These are phyloP conservation scores for Chlorella sp. DNA, from an alignment of 139 green algal species.

Conservation along the genomic window DNA sequence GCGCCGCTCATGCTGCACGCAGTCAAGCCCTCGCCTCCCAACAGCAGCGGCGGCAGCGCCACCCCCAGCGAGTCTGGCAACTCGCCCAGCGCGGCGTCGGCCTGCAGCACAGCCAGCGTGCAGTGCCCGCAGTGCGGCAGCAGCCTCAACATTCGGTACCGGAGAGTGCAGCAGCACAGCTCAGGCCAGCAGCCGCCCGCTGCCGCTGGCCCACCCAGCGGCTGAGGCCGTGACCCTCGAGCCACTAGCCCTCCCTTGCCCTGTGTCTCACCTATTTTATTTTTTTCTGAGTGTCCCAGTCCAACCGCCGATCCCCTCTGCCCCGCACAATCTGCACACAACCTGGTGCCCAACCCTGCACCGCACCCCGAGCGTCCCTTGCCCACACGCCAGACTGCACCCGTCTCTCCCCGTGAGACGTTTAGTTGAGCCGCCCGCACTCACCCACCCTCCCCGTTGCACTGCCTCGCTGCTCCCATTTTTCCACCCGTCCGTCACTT, in stretches of 20 bases:
- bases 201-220: background rate
- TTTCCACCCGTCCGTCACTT: too few species aligned
- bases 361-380: too few species aligned
- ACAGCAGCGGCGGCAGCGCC: slow-evolving; percentile 8
- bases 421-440: too few species aligned
- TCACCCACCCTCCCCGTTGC: too few species aligned
- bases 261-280: background rate
- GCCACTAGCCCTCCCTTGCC: background rate
- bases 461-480: too few species aligned
- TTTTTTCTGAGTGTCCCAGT: background rate
- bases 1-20: background rate
- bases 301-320: too few species aligned
- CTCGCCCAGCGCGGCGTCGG: background rate
- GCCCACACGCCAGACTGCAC: too few species aligned
- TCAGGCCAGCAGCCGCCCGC: background rate
- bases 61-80: background rate
- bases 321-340: too few species aligned
- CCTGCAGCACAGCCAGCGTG: background rate
- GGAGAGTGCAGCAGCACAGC: background rate
- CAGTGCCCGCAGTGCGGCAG: slow-evolving; percentile 13
- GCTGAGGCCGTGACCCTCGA: background rate
- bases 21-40: background rate
- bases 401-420: too few species aligned
- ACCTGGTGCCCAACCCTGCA: too few species aligned
- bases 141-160: background rate